A percentile compares a stretch with the other conserved stretches of the same genome.
Conservation (phyloP, 345 rosid species). For the Acer yangbiense region DNA sequence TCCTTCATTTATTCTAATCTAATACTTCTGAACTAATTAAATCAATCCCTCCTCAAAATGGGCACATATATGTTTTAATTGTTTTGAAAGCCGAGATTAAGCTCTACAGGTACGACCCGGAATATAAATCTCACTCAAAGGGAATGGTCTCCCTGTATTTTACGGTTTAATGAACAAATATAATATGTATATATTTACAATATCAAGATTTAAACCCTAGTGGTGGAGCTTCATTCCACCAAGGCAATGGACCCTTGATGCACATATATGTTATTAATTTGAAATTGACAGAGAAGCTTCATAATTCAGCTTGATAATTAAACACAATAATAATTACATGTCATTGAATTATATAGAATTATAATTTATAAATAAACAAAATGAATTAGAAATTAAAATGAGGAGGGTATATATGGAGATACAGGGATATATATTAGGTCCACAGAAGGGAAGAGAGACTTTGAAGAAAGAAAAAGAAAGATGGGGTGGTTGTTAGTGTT, state of each 20-base stretch:
- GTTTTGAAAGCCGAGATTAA: too few relatives aligned
- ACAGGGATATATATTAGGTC: slow-evolving; percentile 23
- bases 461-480: slow-evolving; percentile 15
- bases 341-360: too few relatives aligned
- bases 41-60: background rate
- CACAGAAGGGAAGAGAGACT: slow-evolving; percentile 28
- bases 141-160: too few relatives aligned
- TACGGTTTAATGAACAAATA: too few relatives aligned
- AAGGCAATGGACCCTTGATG: too few relatives aligned
- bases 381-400: background rate
- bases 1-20: background rate
- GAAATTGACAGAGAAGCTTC: background rate
- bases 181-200: too few relatives aligned
- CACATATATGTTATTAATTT: background rate
- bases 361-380: background rate
- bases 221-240: too few relatives aligned
- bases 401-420: slow-evolving; percentile 3
- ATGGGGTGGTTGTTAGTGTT: background rate
- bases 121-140: too few relatives aligned
- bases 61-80: background rate
- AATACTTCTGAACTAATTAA: background rate
- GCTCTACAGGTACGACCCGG: too few relatives aligned
- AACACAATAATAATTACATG: background rate
- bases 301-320: background rate
- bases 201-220: too few relatives aligned